Percentiles rank a stretch among this genome's conserved stretches.
Conservation (phyloP, 2,329 filamentous ascomycete genomes). For the Sporothrix globosa region DNA sequence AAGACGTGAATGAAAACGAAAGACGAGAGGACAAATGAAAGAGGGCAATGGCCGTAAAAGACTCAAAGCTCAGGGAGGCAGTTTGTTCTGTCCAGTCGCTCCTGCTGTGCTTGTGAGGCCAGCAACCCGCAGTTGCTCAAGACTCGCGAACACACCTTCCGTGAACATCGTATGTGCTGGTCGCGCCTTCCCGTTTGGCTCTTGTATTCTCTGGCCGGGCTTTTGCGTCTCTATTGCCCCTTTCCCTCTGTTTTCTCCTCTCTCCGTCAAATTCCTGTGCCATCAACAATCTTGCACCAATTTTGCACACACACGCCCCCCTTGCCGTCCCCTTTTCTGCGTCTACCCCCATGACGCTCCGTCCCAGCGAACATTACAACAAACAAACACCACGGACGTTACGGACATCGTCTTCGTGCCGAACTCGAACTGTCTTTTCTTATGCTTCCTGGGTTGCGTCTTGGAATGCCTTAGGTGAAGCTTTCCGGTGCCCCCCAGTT, state of each 20-base stretch:
- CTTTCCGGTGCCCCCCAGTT: not conserved
- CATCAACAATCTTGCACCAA: not conserved
- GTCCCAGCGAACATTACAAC: not conserved
- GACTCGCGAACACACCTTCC: constrained; percentile 12
- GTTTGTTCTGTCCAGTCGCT: not conserved
- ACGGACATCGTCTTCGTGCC: constrained; percentile 3
- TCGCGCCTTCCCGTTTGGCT: constrained; percentile 1
- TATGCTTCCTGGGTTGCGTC: not conserved
- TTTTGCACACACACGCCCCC: constrained; percentile 8
- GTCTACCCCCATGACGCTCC: not conserved
- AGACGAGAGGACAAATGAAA: not conserved
- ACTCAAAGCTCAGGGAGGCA: not conserved
- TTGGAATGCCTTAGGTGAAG: not conserved
- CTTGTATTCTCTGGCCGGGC: not conserved
- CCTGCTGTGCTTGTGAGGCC: not conserved
- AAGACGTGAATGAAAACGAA: not conserved
- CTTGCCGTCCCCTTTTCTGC: not conserved
- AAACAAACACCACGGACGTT: not conserved
- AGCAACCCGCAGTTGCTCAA: not conserved
- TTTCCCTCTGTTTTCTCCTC: not conserved
- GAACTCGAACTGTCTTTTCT: not conserved
- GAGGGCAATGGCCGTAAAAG: not conserved
- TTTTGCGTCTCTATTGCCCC: not conserved
- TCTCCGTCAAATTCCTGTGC: constrained; percentile 15
- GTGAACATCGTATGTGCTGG: not conserved